phyloP scores from a whole-genome alignment of 2,329 filamentous ascomycete genomes.

The Colletotrichum nymphaeae region DNA sequence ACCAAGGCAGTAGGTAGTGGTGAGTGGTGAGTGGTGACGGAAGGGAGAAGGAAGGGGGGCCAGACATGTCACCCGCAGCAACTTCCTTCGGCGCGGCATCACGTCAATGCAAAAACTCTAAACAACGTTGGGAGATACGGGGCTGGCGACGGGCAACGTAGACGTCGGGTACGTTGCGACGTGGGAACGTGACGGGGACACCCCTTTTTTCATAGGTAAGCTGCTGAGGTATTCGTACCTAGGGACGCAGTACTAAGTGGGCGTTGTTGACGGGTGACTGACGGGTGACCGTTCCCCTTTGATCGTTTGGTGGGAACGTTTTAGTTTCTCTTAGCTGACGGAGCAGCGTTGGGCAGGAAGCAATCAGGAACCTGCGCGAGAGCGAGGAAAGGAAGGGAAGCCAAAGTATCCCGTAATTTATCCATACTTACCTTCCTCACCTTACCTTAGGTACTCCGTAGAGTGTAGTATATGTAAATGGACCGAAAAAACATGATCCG shows the following conservation, averaged over 20 bases:
- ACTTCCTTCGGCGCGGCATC: background rate
- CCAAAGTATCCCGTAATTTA: background rate
- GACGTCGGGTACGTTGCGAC: background rate
- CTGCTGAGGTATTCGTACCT: background rate
- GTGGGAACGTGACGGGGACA: background rate
- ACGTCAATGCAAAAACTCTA: slow-evolving; percentile 32
- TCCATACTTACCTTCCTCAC: no score
- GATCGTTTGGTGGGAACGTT: background rate
- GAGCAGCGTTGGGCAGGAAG: background rate
- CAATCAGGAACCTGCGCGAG: background rate
- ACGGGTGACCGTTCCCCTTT: slow-evolving; percentile 4
- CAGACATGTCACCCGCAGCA: slow-evolving; percentile 11
- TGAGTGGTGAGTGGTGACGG: background rate
- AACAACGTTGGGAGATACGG: background rate
- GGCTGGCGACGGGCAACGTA: background rate
- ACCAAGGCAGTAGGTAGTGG: no score
- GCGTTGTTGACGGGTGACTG: slow-evolving; percentile 24
- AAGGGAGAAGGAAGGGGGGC: background rate
- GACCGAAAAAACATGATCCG: background rate
- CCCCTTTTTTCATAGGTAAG: background rate
- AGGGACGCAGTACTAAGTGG: no score
- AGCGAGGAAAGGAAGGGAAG: background rate
- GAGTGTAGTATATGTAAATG: background rate
- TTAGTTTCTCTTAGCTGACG: background rate
- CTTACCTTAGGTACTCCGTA: background rate